These are phyloP conservation scores for Pichia eremophila DNA, from an alignment of 805 yeast genomes.

Conservation along the genomic window DNA sequence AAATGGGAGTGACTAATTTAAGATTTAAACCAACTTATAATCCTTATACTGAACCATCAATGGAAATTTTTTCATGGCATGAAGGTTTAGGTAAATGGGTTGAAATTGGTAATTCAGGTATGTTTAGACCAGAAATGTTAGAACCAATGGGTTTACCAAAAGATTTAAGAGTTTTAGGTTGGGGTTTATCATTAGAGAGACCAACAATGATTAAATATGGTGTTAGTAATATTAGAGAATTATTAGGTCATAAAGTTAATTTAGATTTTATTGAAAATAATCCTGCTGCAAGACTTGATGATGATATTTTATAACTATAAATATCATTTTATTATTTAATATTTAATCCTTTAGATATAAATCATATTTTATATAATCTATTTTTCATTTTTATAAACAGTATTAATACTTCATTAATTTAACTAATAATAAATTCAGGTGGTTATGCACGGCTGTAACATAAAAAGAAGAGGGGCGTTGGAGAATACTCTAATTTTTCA, in stretches of 20 bases:
- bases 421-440: no score
- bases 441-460: no score
- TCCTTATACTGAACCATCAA: conserved; percentile 98
- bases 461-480: no score
- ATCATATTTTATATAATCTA: no score
- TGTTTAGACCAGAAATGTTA: conserved; percentile 99
- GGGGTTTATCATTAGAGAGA: conserved; percentile 95
- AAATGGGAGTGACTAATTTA: conserved; percentile 93
- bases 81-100: conserved; percentile 94
- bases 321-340: no score
- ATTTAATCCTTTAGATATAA: no score
- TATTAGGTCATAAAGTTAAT: conserved; percentile 93
- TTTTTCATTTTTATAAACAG: no score
- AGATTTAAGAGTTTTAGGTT: conserved; percentile 88
- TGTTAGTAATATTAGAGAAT: conserved; percentile 90
- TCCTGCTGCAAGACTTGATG: conserved; percentile 96
- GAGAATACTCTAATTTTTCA: no score
- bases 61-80: conserved; percentile 97
- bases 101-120: conserved; percentile 98
- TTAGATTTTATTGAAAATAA: conserved; percentile 90
- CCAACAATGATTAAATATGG: conserved; percentile 99
- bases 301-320: conserved; percentile 35
- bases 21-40: conserved; percentile 98
- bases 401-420: no score
- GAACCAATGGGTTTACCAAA: conserved; percentile 97